Evolutionary conservation across 305 asterid species (phyloP).

Genomic region (Solanum aculeatissimum): DNA sequence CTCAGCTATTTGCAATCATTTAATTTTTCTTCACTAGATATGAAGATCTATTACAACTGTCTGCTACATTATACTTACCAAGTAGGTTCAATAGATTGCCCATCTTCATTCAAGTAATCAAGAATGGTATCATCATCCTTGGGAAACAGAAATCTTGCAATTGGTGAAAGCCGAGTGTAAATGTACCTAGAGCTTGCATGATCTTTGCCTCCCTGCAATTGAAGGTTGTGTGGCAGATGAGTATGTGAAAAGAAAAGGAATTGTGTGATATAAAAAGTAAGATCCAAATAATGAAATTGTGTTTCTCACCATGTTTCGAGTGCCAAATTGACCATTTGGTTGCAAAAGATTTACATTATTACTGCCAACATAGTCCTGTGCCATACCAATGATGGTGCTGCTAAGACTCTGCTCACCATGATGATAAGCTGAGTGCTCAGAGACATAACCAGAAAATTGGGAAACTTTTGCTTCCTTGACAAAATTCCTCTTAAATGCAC

Average conservation of each 20-base stretch:
- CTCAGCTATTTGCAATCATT: background rate
- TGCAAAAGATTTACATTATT: constrained; percentile 79
- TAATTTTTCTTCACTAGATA: background rate
- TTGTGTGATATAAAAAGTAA: background rate
- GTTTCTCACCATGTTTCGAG: constrained; percentile 59
- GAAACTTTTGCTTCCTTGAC: constrained; percentile 76
- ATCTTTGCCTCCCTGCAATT: constrained; percentile 87
- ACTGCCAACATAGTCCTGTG: constrained; percentile 86
- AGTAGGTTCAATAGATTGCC: constrained; percentile 80
- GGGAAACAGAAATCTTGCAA: constrained; percentile 69
- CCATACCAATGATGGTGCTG: constrained; percentile 88
- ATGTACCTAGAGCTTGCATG: constrained; percentile 94
- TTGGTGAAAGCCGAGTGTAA: constrained; percentile 57
- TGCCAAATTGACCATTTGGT: constrained; percentile 94
- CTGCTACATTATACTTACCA: constrained; percentile 36
- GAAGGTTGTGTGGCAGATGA: background rate
- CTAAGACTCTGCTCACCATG: constrained; percentile 95
- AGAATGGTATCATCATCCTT: constrained; percentile 82
- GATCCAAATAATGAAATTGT: background rate
- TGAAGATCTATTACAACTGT: background rate
- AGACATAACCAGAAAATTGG: constrained; percentile 88
- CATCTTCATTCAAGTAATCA: constrained; percentile 82
- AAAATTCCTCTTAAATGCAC: constrained; percentile 85
- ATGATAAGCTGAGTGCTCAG: constrained; percentile 96
- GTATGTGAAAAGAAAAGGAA: background rate